Evolutionary conservation across 441 rosid genomes (phyloP).

Genomic region (Eruca vesicaria): DNA sequence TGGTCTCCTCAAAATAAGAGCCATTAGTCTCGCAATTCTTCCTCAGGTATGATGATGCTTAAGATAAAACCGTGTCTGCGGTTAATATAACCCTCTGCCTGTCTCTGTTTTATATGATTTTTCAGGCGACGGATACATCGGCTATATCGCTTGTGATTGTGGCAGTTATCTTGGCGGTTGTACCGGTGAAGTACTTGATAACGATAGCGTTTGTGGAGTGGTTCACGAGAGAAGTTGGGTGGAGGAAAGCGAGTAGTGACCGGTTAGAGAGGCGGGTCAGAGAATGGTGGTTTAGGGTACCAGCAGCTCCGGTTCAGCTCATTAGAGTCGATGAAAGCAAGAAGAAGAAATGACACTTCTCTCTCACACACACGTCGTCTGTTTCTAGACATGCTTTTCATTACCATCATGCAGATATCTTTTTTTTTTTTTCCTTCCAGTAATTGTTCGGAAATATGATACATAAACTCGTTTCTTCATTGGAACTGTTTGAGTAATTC

Average conservation of each 20-base stretch:
- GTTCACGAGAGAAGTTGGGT: constrained; percentile 75
- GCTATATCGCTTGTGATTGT: constrained; percentile 52
- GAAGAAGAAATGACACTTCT: constrained; percentile 56
- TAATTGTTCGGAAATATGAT: neutral
- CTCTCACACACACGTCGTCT: constrained; percentile 20
- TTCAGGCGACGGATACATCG: constrained; percentile 76
- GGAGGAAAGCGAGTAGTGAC: constrained; percentile 72
- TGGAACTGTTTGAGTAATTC: neutral
- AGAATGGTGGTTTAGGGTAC: constrained; percentile 93
- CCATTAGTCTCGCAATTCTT: constrained; percentile 67
- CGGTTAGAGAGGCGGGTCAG: constrained; percentile 63
- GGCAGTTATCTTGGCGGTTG: constrained; percentile 55
- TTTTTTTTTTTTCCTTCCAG: neutral
- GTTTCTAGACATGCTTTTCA: constrained; percentile 6
- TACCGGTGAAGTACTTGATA: constrained; percentile 57
- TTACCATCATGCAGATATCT: constrained; percentile 11
- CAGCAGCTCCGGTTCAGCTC: constrained; percentile 88
- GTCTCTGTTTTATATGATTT: neutral
- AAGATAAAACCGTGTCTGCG: neutral
- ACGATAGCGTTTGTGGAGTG: constrained; percentile 59
- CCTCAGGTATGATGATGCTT: constrained; percentile 61
- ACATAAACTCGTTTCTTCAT: neutral
- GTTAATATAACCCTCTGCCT: neutral
- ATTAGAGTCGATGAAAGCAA: constrained; percentile 57
- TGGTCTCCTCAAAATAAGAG: constrained; percentile 83